These are phyloP conservation scores for Vaccinium darrowii DNA, from an alignment of 148 eudicot species.

Conservation along the genomic window DNA sequence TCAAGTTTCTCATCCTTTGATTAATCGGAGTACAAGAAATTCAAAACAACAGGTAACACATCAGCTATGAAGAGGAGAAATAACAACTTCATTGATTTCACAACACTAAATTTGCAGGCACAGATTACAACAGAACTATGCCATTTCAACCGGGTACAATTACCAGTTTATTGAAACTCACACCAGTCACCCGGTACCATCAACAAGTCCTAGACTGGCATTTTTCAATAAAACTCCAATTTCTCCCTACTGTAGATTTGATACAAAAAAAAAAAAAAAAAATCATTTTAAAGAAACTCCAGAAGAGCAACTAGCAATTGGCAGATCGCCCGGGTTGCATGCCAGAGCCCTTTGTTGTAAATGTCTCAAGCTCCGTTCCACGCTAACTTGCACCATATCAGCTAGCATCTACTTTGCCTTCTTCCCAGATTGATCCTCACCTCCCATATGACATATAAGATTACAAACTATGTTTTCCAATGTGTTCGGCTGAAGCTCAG, in stretches of 20 bases:
- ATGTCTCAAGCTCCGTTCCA: constrained; percentile 95
- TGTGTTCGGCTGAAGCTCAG: constrained; percentile 70
- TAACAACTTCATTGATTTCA: not conserved
- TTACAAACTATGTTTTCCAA: constrained; percentile 82
- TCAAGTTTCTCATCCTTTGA: too few relatives aligned
- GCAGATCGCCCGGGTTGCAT: constrained; percentile 59
- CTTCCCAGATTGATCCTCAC: constrained; percentile 74
- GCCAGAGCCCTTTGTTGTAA: constrained; percentile 82
- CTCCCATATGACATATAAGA: constrained; percentile 74
- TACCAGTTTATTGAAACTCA: constrained; percentile 27
- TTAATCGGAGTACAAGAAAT: not conserved
- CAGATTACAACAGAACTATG: not conserved
- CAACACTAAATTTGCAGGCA: constrained; percentile 12
- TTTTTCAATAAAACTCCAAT: constrained; percentile 25
- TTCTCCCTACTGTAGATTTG: not conserved
- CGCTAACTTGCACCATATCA: constrained; percentile 96
- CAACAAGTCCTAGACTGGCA: constrained; percentile 79
- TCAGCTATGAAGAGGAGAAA: not conserved
- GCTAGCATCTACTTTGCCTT: constrained; percentile 85
- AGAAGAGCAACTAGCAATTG: constrained; percentile 47
- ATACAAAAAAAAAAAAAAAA: not conserved
- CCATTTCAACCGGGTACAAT: constrained; percentile 4
- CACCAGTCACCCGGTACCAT: constrained; percentile 78
- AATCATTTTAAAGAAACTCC: constrained; percentile 54
- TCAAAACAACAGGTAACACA: not conserved